Conservation (phyloP, 1,284 basidiomycete genomes). For the Ustilago shanxiensis region DNA sequence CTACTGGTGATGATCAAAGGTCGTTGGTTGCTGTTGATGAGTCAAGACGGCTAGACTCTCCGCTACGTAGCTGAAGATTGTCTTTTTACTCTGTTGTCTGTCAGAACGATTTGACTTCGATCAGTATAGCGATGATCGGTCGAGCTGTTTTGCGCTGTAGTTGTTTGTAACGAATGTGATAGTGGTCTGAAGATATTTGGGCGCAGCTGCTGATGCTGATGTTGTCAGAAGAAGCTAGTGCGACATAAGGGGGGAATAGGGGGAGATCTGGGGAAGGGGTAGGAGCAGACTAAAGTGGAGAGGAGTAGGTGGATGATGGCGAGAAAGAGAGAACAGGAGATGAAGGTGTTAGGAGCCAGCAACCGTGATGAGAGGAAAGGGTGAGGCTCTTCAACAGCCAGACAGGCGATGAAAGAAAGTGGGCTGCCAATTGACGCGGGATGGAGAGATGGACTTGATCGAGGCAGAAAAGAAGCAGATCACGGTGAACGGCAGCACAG, state of each 20-base stretch:
- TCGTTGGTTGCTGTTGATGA: neutral
- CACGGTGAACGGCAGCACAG: neutral
- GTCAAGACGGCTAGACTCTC: neutral
- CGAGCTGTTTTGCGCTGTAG: neutral
- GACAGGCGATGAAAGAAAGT: neutral
- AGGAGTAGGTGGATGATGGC: slow-evolving; percentile 10
- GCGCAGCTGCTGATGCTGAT: slow-evolving; percentile 5
- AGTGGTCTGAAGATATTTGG: neutral
- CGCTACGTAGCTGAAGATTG: no score
- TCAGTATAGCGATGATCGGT: neutral
- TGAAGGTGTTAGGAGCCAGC: neutral
- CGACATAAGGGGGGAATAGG: neutral
- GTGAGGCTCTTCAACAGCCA: neutral
- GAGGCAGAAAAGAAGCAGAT: neutral
- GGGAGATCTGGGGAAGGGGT: slow-evolving; percentile 3
- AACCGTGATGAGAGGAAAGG: neutral
- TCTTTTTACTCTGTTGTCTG: neutral
- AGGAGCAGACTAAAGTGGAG: slow-evolving; percentile 18
- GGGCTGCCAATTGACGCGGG: neutral
- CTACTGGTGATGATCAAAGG: neutral
- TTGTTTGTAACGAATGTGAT: slow-evolving; percentile 21
- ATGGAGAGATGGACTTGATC: neutral
- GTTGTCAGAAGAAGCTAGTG: neutral
- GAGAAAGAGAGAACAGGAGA: slow-evolving; percentile 24
- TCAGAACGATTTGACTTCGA: neutral